These are phyloP conservation scores for Sanguinoderma infundibulare DNA, from an alignment of 1,284 basidiomycete genomes.

Conservation along the genomic window DNA sequence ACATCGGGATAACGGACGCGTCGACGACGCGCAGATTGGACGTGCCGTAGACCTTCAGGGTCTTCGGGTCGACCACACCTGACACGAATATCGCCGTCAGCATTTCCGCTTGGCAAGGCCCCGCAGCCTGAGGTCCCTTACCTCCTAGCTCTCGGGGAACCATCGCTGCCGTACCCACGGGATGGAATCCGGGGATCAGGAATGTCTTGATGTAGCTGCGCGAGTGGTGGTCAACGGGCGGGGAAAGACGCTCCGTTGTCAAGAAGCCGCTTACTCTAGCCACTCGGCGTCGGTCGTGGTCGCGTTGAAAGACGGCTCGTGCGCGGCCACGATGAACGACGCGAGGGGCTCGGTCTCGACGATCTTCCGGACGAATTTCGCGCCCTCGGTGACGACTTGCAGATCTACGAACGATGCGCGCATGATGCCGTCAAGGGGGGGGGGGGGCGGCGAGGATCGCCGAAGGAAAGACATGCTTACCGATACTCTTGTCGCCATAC, in stretches of 20 bases:
- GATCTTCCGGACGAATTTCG: conserved; percentile 13
- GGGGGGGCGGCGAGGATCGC: not conserved
- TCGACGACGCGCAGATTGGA: conserved; percentile 58
- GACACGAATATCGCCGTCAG: not conserved
- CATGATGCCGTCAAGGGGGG: not conserved
- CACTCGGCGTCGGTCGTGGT: conserved; percentile 8
- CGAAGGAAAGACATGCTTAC: not conserved
- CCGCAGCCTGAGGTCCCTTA: too few relatives aligned
- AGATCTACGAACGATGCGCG: not conserved
- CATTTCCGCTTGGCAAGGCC: not conserved
- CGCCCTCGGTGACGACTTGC: conserved; percentile 4
- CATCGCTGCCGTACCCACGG: conserved; percentile 15
- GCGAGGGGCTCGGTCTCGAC: conserved; percentile 7
- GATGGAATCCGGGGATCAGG: conserved; percentile 6
- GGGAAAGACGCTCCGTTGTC: too few relatives aligned
- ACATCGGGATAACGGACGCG: conserved; percentile 52
- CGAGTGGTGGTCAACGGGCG: not conserved
- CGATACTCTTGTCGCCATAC: conserved; percentile 8
- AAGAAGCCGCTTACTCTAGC: conserved; percentile 1
- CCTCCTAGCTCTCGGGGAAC: conserved; percentile 10
- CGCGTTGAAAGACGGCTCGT: conserved; percentile 5
- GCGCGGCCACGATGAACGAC: conserved; percentile 1
- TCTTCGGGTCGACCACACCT: conserved; percentile 61
- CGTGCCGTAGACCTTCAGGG: conserved; percentile 62
- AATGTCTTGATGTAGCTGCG: conserved; percentile 1